Percentiles rank a stretch among this genome's conserved stretches.
Evolutionary conservation across 192 early-diverging fungal genomes (phyloP).

Genomic region (Backusella mclennaniae): DNA sequence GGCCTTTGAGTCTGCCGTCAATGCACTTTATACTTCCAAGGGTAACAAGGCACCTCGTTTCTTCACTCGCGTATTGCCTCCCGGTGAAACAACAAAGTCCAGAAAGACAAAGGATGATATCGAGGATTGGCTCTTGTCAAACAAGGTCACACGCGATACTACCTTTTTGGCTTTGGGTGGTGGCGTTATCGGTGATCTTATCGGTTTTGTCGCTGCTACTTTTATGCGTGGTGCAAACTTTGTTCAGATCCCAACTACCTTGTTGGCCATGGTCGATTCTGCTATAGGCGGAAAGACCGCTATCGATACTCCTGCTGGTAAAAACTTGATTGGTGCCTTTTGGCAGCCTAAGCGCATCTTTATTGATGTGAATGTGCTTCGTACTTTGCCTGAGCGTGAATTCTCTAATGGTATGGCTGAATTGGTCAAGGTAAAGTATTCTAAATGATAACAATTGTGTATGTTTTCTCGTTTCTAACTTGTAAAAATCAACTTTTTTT

Average conservation of each 20-base stretch:
- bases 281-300: conserved; percentile 98
- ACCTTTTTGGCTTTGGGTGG: conserved; percentile 90
- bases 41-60: conserved; percentile 45
- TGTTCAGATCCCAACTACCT: conserved; percentile 91
- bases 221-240: conserved; percentile 96
- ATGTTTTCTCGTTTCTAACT: too few species aligned
- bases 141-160: conserved; percentile 89
- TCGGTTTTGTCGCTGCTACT: conserved; percentile 92
- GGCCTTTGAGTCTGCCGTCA: neutral
- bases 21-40: conserved; percentile 43
- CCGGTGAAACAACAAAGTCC: conserved; percentile 87
- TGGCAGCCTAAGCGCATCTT: conserved; percentile 92
- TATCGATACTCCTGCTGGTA: conserved; percentile 88
- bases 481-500: too few species aligned
- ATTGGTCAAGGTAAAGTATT: conserved; percentile 72
- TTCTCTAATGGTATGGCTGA: conserved; percentile 96
- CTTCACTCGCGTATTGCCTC: conserved; percentile 75
- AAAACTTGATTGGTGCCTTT: conserved; percentile 95
- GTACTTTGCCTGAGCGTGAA: conserved; percentile 86
- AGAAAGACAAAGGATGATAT: conserved; percentile 79
- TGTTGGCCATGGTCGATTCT: conserved; percentile 98
- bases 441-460: too few species aligned
- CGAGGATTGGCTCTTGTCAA: conserved; percentile 86
- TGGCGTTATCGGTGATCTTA: conserved; percentile 93
- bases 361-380: conserved; percentile 82